Base-by-base conservation (phyloP, 176 grass and related monocot genomes). In the Oryza rufipogon region DNA sequence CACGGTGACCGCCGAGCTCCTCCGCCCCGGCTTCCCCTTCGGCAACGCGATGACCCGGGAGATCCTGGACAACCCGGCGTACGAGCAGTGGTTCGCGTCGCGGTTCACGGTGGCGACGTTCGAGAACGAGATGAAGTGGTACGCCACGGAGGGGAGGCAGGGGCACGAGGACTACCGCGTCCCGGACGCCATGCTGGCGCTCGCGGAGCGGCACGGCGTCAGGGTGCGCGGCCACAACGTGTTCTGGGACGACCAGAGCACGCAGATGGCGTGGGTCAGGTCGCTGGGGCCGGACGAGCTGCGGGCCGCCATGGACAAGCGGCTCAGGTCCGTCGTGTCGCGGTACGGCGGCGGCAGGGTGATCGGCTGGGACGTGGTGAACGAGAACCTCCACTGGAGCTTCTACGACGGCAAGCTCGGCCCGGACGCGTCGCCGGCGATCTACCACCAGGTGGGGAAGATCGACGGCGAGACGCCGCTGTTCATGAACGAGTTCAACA, bases 121-220 rank as follows among this genome's bases (percentile, higher is more conserved):
- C 77, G 95, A 97, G 92, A 97, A 97, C 85, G 95, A 97, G 88
- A 97, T 97, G 95, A 95, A 94, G 81, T 97, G 95, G 95, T 97
- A 93, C 74, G 65, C 81, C 54, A 97, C 83, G 2, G 92, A 94
- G 79, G 49, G 14, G 65, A 64, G 3, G 23, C 56, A 54, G n/a
- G 81, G 81, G 17, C 47, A 86, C n/a, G 86, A 84, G 70, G 51
- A 91, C 76, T 94, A 91, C 83, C 28, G 64, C 1, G 36, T 80
- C 67, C 80, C 92, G 1, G 92, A 94, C 39, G 76, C 48, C 6
- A 94, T 94, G 92, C 45, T 94, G 2, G 39, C 49, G 17, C 81
- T 94, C 15, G 80, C 80, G 20, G 80, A 87, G 73, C 44, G 58
- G 72, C 28, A 81, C 32, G 32, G 54, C 26, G 36, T 83, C 58